phyloP scores from a whole-genome alignment of 2,329 filamentous ascomycete genomes.

The Calonectria montana region DNA sequence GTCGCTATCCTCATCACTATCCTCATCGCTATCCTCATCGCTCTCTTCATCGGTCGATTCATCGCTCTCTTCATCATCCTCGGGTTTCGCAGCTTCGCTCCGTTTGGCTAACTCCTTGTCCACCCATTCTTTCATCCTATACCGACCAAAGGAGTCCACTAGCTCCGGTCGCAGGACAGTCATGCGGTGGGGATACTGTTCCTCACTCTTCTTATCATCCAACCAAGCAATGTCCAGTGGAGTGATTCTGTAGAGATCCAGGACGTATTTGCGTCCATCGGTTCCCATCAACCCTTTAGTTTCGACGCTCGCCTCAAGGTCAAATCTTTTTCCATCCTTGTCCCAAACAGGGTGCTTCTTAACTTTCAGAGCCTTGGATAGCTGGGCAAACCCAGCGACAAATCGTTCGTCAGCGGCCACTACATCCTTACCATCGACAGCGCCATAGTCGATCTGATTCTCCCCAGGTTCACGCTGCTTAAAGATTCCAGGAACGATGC shows the following conservation, averaged over 20 bases:
- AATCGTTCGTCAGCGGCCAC: conserved; percentile 93
- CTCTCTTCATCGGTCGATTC: conserved; percentile 50
- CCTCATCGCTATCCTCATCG: conserved; percentile 32
- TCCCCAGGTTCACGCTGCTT: conserved; percentile 97
- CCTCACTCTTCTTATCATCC: conserved; percentile 66
- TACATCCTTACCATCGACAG: conserved; percentile 95
- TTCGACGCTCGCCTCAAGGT: conserved; percentile 95
- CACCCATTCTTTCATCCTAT: conserved; percentile 90
- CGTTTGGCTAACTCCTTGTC: conserved; percentile 79
- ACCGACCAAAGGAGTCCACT: conserved; percentile 85
- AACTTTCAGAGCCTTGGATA: conserved; percentile 89
- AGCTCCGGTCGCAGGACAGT: conserved; percentile 91
- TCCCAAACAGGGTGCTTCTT: conserved; percentile 99
- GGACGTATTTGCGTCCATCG: conserved; percentile 96
- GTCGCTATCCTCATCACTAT: conserved; percentile 41
- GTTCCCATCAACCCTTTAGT: conserved; percentile 98
- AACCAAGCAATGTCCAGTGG: conserved; percentile 92
- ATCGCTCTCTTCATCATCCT: conserved; percentile 45
- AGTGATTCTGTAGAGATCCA: conserved; percentile 94
- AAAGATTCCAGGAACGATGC: conserved; percentile 98
- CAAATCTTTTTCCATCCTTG: conserved; percentile 90
- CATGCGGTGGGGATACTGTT: conserved; percentile 93
- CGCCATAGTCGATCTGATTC: conserved; percentile 98
- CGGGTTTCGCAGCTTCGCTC: conserved; percentile 43
- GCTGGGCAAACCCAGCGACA: conserved; percentile 83